These are phyloP conservation scores for Cladorrhinum samala DNA, from an alignment of 495 filamentous ascomycete genomes.

Conservation along the genomic window DNA sequence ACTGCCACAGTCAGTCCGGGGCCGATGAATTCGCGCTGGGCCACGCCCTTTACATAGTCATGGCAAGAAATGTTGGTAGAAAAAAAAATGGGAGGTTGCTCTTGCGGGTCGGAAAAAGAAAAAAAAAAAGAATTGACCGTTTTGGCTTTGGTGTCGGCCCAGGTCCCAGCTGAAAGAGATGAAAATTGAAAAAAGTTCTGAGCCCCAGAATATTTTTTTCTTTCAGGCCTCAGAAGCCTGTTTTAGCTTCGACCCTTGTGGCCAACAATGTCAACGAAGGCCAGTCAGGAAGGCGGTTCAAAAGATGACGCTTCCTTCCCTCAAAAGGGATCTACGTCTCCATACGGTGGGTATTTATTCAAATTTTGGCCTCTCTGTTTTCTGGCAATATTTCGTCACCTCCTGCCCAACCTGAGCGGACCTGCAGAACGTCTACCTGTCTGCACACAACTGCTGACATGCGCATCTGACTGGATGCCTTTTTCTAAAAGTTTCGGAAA, in stretches of 20 bases:
- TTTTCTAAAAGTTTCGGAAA: neutral
- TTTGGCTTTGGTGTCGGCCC: constrained; percentile 4
- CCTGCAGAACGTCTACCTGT: neutral
- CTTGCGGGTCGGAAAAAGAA: constrained; percentile 2
- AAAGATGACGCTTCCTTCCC: constrained; percentile 12
- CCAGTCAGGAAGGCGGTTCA: constrained; percentile 4
- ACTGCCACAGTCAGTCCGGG: neutral
- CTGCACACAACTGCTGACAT: neutral
- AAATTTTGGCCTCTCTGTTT: neutral
- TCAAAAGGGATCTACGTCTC: too few species aligned
- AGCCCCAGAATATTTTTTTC: constrained; percentile 15
- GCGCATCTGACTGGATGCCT: neutral
- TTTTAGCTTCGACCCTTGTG: constrained; percentile 8
- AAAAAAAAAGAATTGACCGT: constrained; percentile 6
- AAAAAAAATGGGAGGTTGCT: neutral
- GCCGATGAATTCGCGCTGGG: neutral
- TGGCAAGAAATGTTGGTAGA: too few species aligned
- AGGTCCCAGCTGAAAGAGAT: too few species aligned
- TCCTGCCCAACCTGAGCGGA: neutral
- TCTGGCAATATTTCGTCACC: neutral
- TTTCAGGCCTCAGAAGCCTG: constrained; percentile 1
- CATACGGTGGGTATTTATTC: neutral
- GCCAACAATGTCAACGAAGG: constrained; percentile 8
- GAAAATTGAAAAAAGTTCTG: too few species aligned
- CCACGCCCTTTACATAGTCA: constrained; percentile 9